Base-by-base conservation (phyloP, 306 rosid genomes). In the Calophaca sinica region DNA sequence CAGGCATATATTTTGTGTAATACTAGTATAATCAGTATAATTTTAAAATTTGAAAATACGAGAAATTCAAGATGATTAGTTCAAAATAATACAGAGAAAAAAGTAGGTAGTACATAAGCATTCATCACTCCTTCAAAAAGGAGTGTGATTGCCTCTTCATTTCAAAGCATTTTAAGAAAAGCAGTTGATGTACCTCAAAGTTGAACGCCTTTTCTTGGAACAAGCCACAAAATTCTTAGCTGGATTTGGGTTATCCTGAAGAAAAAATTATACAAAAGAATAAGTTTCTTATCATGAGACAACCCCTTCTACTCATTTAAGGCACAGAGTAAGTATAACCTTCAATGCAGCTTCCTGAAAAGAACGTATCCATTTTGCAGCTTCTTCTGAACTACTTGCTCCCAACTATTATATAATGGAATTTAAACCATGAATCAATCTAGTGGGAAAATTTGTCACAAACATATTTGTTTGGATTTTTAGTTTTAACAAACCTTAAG, bases 331-430 rank as follows among this genome's bases (percentile, higher is more conserved):
- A 29, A 46, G 0, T 11, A 36, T 66, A 88, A 91, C 98, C 98
- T 88, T 89, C 79, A 87, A 14, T 32, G 94, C 91, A 57, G 94
- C 83, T 20, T 83, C 94, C 62, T 91, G 89, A 60, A 91, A 82
- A 3, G 93, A 88, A 50, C 75, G 91, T 42, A 89, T 93, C 97
- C 98, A 93, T 79, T 73, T 85, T 59, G 96, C 98, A 39, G 94
- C 93, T 75, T 93, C 98, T 88, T 93, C 97, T 58, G 98, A 76
- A 73, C 97, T 91, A 81, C 87, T 85, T 70, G 97, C 97, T 68
- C 98, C 97, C 76, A 91, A 65, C 98, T 93, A 68, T 53, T 66
- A 61, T 32, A 33, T 33, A 33, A 35, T 73, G 51, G 20, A 81
- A 83, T 54, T 54, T 45, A 50, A 60, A 57, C 58, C 42, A 55